Percentiles rank a stretch among this genome's conserved stretches.
Evolutionary conservation across 345 rosid genomes (phyloP).

Genomic region (Moricandia moricandioides): DNA sequence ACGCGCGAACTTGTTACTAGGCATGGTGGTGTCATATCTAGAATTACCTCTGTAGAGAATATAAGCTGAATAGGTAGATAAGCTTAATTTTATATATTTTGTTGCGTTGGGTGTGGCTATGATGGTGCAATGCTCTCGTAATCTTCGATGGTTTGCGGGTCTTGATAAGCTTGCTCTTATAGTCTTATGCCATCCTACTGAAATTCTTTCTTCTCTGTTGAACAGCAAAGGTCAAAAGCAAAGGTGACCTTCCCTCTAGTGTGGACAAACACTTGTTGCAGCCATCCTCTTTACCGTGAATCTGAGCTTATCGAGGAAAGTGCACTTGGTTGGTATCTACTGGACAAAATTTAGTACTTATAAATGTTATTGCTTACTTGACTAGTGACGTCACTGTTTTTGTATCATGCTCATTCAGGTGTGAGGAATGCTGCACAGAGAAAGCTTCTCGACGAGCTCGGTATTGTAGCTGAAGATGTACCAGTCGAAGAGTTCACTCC

Average conservation of each 20-base stretch:
- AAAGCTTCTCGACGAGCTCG: conserved; percentile 96
- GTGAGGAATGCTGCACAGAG: conserved; percentile 99
- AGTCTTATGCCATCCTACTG: neutral
- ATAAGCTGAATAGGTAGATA: too few species aligned
- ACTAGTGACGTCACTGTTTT: neutral
- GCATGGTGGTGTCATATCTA: neutral
- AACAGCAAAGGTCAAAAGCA: conserved; percentile 92
- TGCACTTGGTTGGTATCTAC: conserved; percentile 57
- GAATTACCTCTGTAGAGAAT: too few species aligned
- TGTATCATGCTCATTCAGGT: conserved; percentile 44
- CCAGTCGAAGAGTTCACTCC: conserved; percentile 82
- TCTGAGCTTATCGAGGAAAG: conserved; percentile 80
- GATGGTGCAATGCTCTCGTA: too few species aligned
- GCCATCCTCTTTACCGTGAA: conserved; percentile 95
- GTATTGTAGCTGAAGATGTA: conserved; percentile 84
- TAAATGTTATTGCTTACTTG: neutral
- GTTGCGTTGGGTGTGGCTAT: too few species aligned
- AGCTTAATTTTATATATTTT: too few species aligned
- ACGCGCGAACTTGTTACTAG: neutral
- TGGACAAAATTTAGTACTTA: neutral
- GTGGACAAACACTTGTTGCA: conserved; percentile 99
- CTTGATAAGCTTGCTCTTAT: neutral
- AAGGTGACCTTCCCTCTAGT: conserved; percentile 98
- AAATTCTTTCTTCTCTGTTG: neutral
- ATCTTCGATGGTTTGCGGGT: neutral